Evolutionary conservation across 345 rosid species (phyloP).

Genomic region (Populus davidiana): DNA sequence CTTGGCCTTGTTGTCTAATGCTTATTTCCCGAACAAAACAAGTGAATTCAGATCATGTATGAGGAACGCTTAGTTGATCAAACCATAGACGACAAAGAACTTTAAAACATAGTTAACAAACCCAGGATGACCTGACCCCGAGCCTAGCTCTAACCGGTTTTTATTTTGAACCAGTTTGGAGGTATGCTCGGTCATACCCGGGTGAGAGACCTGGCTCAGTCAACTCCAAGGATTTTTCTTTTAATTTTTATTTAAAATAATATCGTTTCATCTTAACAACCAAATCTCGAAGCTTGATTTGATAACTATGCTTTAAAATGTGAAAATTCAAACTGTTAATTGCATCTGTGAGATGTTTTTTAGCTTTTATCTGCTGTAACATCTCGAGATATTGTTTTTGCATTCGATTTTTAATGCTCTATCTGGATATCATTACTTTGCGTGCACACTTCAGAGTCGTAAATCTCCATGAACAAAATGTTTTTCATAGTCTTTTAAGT

Average conservation of each 20-base stretch:
- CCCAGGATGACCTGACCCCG: too few species aligned
- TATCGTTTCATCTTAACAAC: too few species aligned
- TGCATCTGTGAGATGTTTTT: neutral
- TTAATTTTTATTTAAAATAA: too few species aligned
- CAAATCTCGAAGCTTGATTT: too few species aligned
- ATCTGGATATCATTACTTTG: neutral
- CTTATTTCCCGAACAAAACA: neutral
- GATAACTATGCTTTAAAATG: too few species aligned
- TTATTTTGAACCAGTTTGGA: too few species aligned
- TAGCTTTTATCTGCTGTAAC: neutral
- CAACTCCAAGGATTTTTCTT: too few species aligned
- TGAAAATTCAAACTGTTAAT: neutral
- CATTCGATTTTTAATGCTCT: neutral
- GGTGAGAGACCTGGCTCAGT: too few species aligned
- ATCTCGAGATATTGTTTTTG: neutral
- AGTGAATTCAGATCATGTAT: neutral
- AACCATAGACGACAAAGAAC: neutral
- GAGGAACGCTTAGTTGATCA: neutral
- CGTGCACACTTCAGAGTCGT: neutral
- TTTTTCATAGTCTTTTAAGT: neutral
- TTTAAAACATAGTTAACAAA: neutral
- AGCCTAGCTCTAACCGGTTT: too few species aligned
- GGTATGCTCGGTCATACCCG: too few species aligned
- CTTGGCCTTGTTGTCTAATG: neutral
- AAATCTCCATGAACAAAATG: neutral